Evolutionary conservation across 345 rosid genomes (phyloP).

Genomic region (Arabis alpina): DNA sequence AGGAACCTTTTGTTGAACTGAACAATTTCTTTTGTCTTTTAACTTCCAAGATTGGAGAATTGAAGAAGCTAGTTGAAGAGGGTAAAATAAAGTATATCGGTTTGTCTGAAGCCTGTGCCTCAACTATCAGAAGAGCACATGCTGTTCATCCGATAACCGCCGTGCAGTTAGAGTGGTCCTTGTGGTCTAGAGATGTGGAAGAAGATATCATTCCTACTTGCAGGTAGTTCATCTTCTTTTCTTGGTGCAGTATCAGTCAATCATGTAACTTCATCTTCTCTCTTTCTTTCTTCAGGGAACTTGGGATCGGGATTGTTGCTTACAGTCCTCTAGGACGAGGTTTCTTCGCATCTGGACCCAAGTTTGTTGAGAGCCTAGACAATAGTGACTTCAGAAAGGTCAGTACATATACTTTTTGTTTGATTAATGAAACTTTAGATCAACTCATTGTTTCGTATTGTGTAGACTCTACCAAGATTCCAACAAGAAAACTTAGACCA

Average conservation of each 20-base stretch:
- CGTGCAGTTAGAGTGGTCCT: constrained; percentile 71
- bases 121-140: constrained; percentile 75
- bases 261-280: no score
- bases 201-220: constrained; percentile 53
- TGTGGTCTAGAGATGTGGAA: constrained; percentile 76
- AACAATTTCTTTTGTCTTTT: not conserved
- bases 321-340: constrained; percentile 77
- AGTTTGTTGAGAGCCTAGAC: constrained; percentile 45
- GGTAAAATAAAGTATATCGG: constrained; percentile 74
- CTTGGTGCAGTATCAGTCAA: no score
- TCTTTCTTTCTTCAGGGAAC: constrained; percentile 51
- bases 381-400: constrained; percentile 54
- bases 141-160: constrained; percentile 76
- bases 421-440: not conserved
- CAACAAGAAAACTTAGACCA: constrained; percentile 58
- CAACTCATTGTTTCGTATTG: no score
- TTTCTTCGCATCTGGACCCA: constrained; percentile 59
- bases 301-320: constrained; percentile 73
- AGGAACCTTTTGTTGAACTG: not conserved
- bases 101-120: constrained; percentile 70
- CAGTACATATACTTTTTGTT: not conserved
- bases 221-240: constrained; percentile 15
- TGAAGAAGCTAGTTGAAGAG: constrained; percentile 72
- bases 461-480: constrained; percentile 58
- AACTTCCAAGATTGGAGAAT: constrained; percentile 48